phyloP scores from a whole-genome alignment of 495 filamentous ascomycete species.

The Penicillium daleae region DNA sequence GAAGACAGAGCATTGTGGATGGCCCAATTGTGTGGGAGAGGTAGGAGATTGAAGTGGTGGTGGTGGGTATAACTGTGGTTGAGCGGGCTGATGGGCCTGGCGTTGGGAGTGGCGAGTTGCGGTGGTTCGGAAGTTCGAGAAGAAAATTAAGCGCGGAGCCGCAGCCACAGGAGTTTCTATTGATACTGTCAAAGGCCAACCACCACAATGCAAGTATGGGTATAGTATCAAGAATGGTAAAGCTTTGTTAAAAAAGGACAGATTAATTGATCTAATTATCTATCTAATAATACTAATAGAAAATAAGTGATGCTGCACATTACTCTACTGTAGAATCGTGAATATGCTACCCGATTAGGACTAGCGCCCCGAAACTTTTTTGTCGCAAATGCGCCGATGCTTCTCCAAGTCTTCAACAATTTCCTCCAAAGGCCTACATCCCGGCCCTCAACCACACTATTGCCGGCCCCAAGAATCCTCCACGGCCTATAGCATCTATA shows the following conservation, averaged over 20 bases:
- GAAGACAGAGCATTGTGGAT: constrained; percentile 40
- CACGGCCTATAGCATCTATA: background rate
- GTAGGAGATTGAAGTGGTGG: constrained; percentile 11
- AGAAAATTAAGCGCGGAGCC: constrained; percentile 47
- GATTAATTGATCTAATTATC: background rate
- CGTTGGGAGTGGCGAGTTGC: constrained; percentile 20
- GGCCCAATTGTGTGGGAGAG: constrained; percentile 1
- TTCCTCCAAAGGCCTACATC: constrained; percentile 8
- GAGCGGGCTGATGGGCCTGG: constrained; percentile 16
- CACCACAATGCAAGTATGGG: background rate
- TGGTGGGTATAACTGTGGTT: constrained; percentile 12
- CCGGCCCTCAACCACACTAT: constrained; percentile 5
- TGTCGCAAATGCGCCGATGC: constrained; percentile 23
- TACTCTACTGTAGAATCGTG: background rate
- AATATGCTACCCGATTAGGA: constrained; percentile 29
- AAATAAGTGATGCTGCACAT: background rate
- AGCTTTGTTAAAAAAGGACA: background rate
- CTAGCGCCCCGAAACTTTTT: constrained; percentile 38
- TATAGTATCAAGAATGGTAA: background rate
- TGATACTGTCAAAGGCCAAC: background rate
- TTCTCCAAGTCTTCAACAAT: constrained; percentile 13
- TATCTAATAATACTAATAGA: too few relatives aligned
- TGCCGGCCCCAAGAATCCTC: background rate
- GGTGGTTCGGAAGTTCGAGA: constrained; percentile 31
- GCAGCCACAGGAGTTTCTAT: constrained; percentile 43